Evolutionary conservation across 257 asterid species (phyloP).

Genomic region (Fraxinus excelsior): DNA sequence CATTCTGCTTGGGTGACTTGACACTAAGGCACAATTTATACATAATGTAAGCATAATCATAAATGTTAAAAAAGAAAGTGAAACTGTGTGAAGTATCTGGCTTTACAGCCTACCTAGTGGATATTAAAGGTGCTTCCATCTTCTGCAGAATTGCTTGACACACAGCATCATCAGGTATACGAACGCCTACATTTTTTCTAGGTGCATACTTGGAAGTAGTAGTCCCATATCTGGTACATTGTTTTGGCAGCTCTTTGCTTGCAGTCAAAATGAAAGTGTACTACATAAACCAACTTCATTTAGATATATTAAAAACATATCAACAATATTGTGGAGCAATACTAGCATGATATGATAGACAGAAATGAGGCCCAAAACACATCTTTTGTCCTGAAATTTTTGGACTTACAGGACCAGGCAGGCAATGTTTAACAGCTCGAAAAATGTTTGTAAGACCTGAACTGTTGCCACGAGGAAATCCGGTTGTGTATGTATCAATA

Average conservation of each 20-base stretch:
- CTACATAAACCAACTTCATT: slow-evolving; percentile 44
- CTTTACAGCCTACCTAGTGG: slow-evolving; percentile 62
- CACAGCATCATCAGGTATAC: slow-evolving; percentile 86
- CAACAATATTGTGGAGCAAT: neutral
- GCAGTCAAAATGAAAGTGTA: slow-evolving; percentile 89
- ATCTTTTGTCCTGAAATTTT: neutral
- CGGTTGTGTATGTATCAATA: slow-evolving; percentile 88
- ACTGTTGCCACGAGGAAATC: slow-evolving; percentile 80
- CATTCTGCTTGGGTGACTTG: slow-evolving; percentile 72
- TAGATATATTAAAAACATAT: neutral
- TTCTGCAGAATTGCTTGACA: slow-evolving; percentile 78
- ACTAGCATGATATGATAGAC: neutral
- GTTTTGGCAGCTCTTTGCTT: slow-evolving; percentile 84
- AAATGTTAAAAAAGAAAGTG: neutral
- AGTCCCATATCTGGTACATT: slow-evolving; percentile 73
- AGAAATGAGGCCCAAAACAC: neutral
- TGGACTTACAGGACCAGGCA: slow-evolving; percentile 86
- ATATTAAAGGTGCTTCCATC: slow-evolving; percentile 79
- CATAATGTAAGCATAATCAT: slow-evolving; percentile 27
- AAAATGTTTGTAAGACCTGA: slow-evolving; percentile 68
- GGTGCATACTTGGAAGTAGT: slow-evolving; percentile 68
- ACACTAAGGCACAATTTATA: slow-evolving; percentile 48
- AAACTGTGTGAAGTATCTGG: slow-evolving; percentile 12
- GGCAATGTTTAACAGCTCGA: slow-evolving; percentile 80
- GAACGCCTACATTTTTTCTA: slow-evolving; percentile 82